Conservation (phyloP, 2,329 filamentous ascomycete genomes). For the Colletotrichum somersetense region DNA sequence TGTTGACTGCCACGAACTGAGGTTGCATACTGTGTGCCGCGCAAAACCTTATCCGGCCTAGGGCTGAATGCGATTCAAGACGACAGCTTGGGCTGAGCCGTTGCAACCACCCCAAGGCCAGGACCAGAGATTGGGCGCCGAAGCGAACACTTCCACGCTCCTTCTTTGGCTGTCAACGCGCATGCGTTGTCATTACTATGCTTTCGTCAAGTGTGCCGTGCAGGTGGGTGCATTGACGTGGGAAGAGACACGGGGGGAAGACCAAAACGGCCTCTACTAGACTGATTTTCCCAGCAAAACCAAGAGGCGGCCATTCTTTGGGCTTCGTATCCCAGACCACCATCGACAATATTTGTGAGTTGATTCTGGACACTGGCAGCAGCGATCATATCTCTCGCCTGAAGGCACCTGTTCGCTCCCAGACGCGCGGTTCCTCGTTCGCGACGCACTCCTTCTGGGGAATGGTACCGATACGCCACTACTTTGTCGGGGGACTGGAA, state of each 20-base stretch:
- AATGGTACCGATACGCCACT: conserved; percentile 11
- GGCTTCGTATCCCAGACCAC: not conserved
- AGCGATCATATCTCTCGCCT: conserved; percentile 2
- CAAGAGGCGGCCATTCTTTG: conserved; percentile 8
- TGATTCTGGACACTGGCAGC: not conserved
- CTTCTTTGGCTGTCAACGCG: conserved; percentile 4
- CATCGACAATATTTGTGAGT: conserved; percentile 6
- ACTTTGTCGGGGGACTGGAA: not conserved
- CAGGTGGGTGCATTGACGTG: conserved; percentile 13
- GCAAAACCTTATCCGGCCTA: conserved; percentile 15
- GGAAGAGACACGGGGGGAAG: not conserved
- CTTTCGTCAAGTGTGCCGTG: not conserved
- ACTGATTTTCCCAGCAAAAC: conserved; percentile 3
- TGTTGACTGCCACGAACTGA: not conserved
- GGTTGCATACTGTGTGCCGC: not conserved
- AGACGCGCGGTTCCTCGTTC: conserved; percentile 1
- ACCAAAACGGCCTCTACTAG: conserved; percentile 12
- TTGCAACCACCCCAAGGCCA: not conserved
- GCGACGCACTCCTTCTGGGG: conserved; percentile 20
- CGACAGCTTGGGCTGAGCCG: not conserved
- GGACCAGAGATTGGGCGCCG: no score
- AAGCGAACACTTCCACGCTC: conserved; percentile 10
- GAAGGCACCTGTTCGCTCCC: not conserved
- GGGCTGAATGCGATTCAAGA: conserved; percentile 6
- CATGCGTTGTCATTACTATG: not conserved